Base-by-base conservation (phyloP, 2,329 filamentous ascomycete genomes). In the Diplodia corticola region DNA sequence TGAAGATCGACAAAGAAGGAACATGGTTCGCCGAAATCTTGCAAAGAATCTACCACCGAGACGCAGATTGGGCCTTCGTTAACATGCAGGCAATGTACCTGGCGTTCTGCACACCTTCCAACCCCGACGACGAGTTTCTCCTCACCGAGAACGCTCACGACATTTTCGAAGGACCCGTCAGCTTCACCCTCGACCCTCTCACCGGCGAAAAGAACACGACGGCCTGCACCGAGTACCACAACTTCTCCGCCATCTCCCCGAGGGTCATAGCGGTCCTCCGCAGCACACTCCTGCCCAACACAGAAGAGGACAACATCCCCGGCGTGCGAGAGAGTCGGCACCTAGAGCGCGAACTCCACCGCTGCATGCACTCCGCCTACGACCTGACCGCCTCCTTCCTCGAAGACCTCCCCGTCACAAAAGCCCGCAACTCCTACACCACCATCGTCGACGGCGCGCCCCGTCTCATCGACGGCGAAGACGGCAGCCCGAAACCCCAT, bases 111-210 rank as follows among this genome's bases (percentile, higher is more conserved):
- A 74, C 71, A 59, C 74, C 75, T 2, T 51, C 65, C 1, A 51
- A 68, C 7, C n/a, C 28, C 2, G 67, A 63, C 7, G 72, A 73
- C 15, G 76, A 78, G 66, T 78, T 77, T 51, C 28, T 78, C 17
- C 68, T 78, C 59, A 77, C 75, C 0, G 71, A 77, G 37, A 74
- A 78, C 54, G 67, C 67, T 26, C 77, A 74, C 67, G 69, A 68
- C 55, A 69, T 78, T 40, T 70, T 70, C 67, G 76, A 78, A 66
- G 76, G 76, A 2, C 71, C 73, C 17, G 49, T 67, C 10, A 65
- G 65, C 44, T 46, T 13, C 49, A 2, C 30, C 1, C 5, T 63
- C 2, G 30, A 69, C 46, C 35, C n/a, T 3, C n/a, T 28, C 5
- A 68, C 67, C 9, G 54, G 67, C 10, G 49, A 68, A 20, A 28